These are phyloP conservation scores for Monosporozyma yasuniensis DNA, from an alignment of 805 yeast species.

Conservation along the genomic window DNA sequence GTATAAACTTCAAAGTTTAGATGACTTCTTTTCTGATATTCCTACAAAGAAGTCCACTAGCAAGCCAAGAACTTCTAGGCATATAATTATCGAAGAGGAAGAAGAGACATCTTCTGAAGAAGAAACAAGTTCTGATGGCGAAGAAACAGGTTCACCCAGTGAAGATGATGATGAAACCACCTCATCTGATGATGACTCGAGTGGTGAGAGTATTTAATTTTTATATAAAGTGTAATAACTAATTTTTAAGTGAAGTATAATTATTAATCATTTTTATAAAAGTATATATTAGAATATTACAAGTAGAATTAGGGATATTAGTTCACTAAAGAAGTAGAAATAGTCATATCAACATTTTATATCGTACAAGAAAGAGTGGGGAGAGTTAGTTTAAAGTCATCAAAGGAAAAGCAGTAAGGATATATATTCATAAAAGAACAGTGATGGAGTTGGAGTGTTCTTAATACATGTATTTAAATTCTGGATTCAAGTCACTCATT, in stretches of 20 bases:
- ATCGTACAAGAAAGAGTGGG: background rate
- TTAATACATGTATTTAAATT: constrained; percentile 39
- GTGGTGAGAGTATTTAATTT: background rate
- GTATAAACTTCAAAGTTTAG: constrained; percentile 67
- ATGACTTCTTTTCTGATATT: constrained; percentile 67
- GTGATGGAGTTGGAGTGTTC: background rate
- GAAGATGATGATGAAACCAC: background rate
- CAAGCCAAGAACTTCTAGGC: constrained; percentile 13
- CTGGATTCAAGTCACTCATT: constrained; percentile 35
- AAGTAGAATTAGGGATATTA: background rate
- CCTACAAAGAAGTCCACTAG: constrained; percentile 12
- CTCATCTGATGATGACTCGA: background rate
- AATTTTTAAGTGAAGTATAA: no score
- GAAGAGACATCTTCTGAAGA: constrained; percentile 8
- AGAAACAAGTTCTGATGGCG: constrained; percentile 1
- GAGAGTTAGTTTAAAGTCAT: background rate
- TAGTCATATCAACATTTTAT: background rate
- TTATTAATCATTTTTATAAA: background rate
- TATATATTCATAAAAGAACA: background rate
- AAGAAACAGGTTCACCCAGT: background rate
- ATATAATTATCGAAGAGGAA: constrained; percentile 16
- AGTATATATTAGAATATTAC: background rate
- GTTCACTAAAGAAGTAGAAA: background rate
- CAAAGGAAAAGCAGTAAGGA: background rate
- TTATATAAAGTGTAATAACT: background rate